These are phyloP conservation scores for Pseudocercospora eumusae DNA, from an alignment of 2,329 filamentous ascomycete species.

Conservation along the genomic window DNA sequence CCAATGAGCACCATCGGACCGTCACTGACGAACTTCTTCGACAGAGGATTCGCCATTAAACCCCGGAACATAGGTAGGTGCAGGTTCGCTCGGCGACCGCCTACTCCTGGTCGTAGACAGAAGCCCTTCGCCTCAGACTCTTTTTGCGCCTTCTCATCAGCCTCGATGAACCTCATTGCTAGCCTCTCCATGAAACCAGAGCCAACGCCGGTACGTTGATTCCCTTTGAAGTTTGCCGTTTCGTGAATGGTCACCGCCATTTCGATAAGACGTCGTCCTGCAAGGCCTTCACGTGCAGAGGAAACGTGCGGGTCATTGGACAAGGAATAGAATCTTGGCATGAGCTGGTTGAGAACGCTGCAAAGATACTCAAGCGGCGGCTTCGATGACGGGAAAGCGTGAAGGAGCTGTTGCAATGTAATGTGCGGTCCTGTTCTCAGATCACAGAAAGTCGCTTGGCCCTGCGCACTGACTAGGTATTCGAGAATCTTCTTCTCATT, in stretches of 20 bases:
- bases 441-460: conserved; percentile 90
- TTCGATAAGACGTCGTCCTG: conserved; percentile 80
- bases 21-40: conserved; percentile 85
- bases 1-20: conserved; percentile 98
- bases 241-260: conserved; percentile 97
- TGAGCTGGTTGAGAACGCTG: conserved; percentile 78
- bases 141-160: conserved; percentile 62
- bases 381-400: conserved; percentile 88
- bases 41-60: conserved; percentile 94
- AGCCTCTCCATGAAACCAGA: conserved; percentile 92
- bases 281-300: conserved; percentile 66
- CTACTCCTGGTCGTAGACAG: conserved; percentile 40
- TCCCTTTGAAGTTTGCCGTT: conserved; percentile 70
- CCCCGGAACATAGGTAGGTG: conserved; percentile 97
- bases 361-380: conserved; percentile 83
- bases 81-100: conserved; percentile 56
- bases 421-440: conserved; percentile 83
- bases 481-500: conserved; percentile 86
- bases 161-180: conserved; percentile 69
- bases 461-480: conserved; percentile 85
- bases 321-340: conserved; percentile 98
- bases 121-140: conserved; percentile 46
- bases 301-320: conserved; percentile 91
- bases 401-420: conserved; percentile 79
- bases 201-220: conserved; percentile 74